Percentiles rank a stretch among this genome's conserved stretches.
Conservation (phyloP, 1,139 yeast genomes). For the Debaryomycetaceae sp. region DNA sequence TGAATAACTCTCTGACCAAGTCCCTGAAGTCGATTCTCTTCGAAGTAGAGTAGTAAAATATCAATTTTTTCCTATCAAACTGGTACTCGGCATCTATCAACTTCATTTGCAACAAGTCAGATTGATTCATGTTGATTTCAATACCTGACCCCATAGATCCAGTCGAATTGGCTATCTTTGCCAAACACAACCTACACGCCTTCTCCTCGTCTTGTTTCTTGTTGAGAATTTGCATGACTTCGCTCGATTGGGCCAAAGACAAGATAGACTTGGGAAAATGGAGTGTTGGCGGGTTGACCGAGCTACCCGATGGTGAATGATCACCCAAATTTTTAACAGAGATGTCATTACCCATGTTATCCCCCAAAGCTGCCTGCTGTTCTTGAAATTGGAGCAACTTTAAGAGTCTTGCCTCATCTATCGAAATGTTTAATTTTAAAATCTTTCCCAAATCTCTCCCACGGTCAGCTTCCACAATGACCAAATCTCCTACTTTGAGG, state of each 20-base stretch:
- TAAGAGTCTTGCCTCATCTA: slow-evolving; percentile 60
- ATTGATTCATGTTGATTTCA: slow-evolving; percentile 9
- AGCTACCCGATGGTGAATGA: slow-evolving; percentile 1
- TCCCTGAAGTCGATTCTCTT: slow-evolving; percentile 91
- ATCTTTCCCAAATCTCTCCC: slow-evolving; percentile 89
- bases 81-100: slow-evolving; percentile 85
- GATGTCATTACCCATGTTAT: slow-evolving; percentile 22
- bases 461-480: slow-evolving; percentile 95
- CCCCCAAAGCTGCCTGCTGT: slow-evolving; percentile 50
- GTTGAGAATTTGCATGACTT: slow-evolving; percentile 53
- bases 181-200: slow-evolving; percentile 60
- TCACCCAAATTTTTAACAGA: slow-evolving; percentile 21
- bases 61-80: slow-evolving; percentile 90
- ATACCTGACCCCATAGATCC: slow-evolving; percentile 8
- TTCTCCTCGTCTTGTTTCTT: slow-evolving; percentile 70
- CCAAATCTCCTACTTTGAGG: slow-evolving; percentile 65
- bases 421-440: slow-evolving; percentile 58
- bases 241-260: slow-evolving; percentile 62
- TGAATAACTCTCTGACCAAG: slow-evolving; percentile 84
- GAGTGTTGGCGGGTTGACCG: slow-evolving; percentile 36
- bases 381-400: slow-evolving; percentile 54
- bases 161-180: slow-evolving; percentile 50
- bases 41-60: slow-evolving; percentile 74
- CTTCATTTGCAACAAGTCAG: slow-evolving; percentile 34
- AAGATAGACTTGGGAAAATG: slow-evolving; percentile 74